Percentiles rank a stretch among this genome's conserved stretches.
These are phyloP conservation scores for Phytophthora agathidicida DNA, from an alignment of 352 stramenopile genomes.

Conservation along the genomic window DNA sequence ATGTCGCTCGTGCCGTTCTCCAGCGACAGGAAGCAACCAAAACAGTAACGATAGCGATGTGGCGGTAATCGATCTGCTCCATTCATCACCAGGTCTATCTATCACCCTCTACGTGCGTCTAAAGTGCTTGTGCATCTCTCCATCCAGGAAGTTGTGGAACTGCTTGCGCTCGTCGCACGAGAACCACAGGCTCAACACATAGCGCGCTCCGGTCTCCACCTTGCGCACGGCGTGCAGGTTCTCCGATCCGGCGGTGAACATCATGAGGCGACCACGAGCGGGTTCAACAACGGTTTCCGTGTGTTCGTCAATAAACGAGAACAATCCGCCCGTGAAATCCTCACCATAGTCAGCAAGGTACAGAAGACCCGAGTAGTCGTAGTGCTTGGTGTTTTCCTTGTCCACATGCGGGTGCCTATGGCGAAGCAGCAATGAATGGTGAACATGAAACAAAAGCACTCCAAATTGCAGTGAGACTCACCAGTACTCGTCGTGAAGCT, in stretches of 20 bases:
- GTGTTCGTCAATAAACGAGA: constrained; percentile 87
- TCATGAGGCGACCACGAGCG: constrained; percentile 78
- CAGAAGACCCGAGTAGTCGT: constrained; percentile 92
- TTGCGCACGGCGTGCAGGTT: constrained; percentile 89
- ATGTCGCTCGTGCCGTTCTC: constrained; percentile 38
- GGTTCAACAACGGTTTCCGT: constrained; percentile 79
- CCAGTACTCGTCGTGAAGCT: constrained; percentile 94
- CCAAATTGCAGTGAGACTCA: constrained; percentile 20
- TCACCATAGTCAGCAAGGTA: constrained; percentile 84
- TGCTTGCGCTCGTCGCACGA: constrained; percentile 86
- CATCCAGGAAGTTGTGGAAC: constrained; percentile 92
- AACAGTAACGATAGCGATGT: not conserved
- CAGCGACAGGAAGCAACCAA: constrained; percentile 5
- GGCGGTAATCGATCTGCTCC: not conserved
- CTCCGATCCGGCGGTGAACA: constrained; percentile 91
- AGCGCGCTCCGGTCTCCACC: constrained; percentile 77
- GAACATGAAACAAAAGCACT: not conserved
- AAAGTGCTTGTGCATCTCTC: constrained; percentile 80
- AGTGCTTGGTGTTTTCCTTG: constrained; percentile 94
- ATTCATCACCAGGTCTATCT: constrained; percentile 7
- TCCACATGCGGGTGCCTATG: constrained; percentile 91
- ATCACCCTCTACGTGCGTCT: constrained; percentile 47
- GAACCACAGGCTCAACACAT: constrained; percentile 94
- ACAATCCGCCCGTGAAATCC: constrained; percentile 91
- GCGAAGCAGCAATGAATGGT: constrained; percentile 9